Evolutionary conservation across 1,284 basidiomycete species (phyloP).

Genomic region (Cerioporus squamosus): DNA sequence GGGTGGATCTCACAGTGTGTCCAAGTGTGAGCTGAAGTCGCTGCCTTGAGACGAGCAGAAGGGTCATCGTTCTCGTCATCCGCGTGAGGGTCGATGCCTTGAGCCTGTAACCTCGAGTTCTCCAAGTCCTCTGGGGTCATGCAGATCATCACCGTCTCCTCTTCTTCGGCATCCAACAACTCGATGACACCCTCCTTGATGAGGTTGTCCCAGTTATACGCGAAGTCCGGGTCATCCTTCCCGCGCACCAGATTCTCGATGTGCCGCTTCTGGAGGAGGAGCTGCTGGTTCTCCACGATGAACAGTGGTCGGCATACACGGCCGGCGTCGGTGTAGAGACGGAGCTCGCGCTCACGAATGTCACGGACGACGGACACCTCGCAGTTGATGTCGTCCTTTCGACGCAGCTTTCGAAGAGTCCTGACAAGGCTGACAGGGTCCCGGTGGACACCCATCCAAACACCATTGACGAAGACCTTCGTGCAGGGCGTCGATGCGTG

Average conservation of each 20-base stretch:
- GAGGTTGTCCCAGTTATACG: conserved; percentile 86
- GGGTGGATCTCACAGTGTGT: conserved; percentile 99
- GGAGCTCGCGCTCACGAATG: conserved; percentile 93
- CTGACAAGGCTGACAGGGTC: conserved; percentile 92
- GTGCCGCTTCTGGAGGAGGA: conserved; percentile 87
- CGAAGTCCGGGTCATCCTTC: conserved; percentile 28
- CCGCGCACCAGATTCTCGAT: conserved; percentile 73
- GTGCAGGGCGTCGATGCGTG: conserved; percentile 85
- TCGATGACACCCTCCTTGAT: conserved; percentile 92
- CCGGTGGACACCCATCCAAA: conserved; percentile 99
- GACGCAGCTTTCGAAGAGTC: conserved; percentile 90
- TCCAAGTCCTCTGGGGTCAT: conserved; percentile 98
- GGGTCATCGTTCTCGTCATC: conserved; percentile 83
- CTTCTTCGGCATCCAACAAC: conserved; percentile 96
- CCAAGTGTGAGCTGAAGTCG: conserved; percentile 87
- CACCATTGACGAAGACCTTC: conserved; percentile 99
- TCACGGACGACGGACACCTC: conserved; percentile 98
- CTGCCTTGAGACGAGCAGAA: conserved; percentile 84
- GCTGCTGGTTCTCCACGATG: conserved; percentile 91
- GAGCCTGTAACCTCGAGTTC: conserved; percentile 73
- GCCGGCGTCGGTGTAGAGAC: conserved; percentile 96
- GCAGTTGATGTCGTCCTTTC: conserved; percentile 94
- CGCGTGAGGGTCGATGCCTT: conserved; percentile 60
- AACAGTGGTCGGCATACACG: conserved; percentile 97
- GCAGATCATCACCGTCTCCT: conserved; percentile 99